Evolutionary conservation across 176 grass and related monocot species (phyloP).

Genomic region (Melocanna baccifera): DNA sequence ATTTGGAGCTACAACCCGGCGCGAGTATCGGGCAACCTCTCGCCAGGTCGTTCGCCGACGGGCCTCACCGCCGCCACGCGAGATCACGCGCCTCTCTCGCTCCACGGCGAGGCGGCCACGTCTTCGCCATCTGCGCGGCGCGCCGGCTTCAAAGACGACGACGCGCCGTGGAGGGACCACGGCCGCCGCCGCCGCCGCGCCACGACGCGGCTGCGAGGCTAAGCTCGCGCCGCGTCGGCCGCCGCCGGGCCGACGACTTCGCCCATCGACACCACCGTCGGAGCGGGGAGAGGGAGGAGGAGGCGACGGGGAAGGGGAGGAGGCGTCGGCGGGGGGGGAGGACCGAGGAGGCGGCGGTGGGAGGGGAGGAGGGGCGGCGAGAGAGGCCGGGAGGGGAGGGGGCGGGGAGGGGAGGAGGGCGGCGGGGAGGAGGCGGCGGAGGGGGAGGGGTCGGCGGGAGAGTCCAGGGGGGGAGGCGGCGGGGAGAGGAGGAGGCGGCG

Average conservation of each 20-base stretch:
- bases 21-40: constrained; percentile 7
- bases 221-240: constrained; percentile 21
- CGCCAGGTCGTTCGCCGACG: neutral
- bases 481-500: no score
- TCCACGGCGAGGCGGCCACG: constrained; percentile 34
- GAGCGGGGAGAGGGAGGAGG: no score
- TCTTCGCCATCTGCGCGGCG: constrained; percentile 16
- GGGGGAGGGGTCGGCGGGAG: no score
- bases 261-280: no score
- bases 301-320: no score
- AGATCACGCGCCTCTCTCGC: constrained; percentile 40
- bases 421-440: no score
- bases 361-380: no score
- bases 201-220: constrained; percentile 27
- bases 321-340: no score
- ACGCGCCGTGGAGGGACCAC: constrained; percentile 1
- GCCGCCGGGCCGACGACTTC: constrained; percentile 20
- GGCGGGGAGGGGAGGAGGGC: no score
- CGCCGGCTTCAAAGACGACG: neutral
- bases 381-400: no score
- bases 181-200: neutral
- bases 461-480: no score
- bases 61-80: constrained; percentile 20
- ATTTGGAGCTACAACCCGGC: neutral
- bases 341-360: no score